These are phyloP conservation scores for Ottelia alismoides DNA, from an alignment of 106 monocot species.

Conservation along the genomic window DNA sequence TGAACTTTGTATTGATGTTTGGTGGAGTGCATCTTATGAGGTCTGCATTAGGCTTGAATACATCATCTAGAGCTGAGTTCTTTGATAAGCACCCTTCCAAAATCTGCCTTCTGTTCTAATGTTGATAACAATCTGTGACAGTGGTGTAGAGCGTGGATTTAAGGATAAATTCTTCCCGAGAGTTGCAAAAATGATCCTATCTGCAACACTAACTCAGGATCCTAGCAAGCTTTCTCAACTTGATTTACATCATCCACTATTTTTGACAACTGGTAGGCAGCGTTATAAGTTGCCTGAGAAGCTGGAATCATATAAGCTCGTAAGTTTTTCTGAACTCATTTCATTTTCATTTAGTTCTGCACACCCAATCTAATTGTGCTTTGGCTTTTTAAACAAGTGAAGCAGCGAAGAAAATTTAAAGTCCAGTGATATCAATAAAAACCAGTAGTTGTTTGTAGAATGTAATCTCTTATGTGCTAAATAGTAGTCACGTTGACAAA, in stretches of 20 bases:
- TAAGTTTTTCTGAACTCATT: conserved; percentile 19
- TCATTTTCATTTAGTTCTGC: not conserved
- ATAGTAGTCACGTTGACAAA: too few relatives aligned
- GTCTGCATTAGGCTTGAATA: too few relatives aligned
- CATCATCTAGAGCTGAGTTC: too few relatives aligned
- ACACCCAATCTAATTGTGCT: not conserved
- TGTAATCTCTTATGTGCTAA: too few relatives aligned
- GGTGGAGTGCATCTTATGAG: too few relatives aligned
- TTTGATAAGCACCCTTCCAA: too few relatives aligned
- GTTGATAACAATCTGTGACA: too few relatives aligned
- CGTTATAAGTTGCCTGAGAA: conserved; percentile 75
- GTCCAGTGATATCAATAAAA: not conserved
- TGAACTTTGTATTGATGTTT: too few relatives aligned
- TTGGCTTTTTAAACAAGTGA: not conserved
- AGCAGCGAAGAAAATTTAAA: not conserved
- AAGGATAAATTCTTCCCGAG: conserved; percentile 56
- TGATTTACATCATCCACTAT: conserved; percentile 72
- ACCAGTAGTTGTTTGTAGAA: too few relatives aligned
- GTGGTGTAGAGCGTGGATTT: conserved; percentile 60
- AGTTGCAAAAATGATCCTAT: conserved; percentile 71
- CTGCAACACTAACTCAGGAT: conserved; percentile 92
- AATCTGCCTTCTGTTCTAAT: too few relatives aligned
- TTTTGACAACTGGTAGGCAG: conserved; percentile 55
- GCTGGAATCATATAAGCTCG: conserved; percentile 54
- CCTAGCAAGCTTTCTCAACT: conserved; percentile 93